These are phyloP conservation scores for Diaporthe ampelina DNA, from an alignment of 2,329 filamentous ascomycete genomes.

Conservation along the genomic window DNA sequence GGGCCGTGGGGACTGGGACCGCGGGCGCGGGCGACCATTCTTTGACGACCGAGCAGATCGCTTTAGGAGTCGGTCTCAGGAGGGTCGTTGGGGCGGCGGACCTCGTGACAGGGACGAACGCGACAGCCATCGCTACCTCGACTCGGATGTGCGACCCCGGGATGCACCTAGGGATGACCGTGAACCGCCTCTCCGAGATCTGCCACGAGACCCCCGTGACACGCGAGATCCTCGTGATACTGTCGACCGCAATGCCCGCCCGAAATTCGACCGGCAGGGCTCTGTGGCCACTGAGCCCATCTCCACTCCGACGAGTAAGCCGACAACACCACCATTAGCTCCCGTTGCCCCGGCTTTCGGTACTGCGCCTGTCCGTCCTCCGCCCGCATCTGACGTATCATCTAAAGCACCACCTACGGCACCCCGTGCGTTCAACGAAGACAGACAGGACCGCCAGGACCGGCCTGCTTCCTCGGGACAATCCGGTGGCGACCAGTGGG, in stretches of 20 bases:
- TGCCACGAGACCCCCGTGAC: slow-evolving; percentile 63
- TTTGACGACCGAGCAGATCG: slow-evolving; percentile 73
- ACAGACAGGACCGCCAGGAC: slow-evolving; percentile 67
- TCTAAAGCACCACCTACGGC: slow-evolving; percentile 66
- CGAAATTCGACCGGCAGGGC: slow-evolving; percentile 63
- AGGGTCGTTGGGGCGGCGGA: slow-evolving; percentile 66
- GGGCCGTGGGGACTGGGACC: slow-evolving; percentile 61
- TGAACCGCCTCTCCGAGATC: slow-evolving; percentile 58
- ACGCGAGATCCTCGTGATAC: slow-evolving; percentile 60
- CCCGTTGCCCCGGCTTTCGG: slow-evolving; percentile 72
- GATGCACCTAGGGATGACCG: slow-evolving; percentile 63
- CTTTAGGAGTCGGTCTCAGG: slow-evolving; percentile 77
- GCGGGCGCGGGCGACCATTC: slow-evolving; percentile 63
- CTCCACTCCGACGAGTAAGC: slow-evolving; percentile 56
- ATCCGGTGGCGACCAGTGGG: slow-evolving; percentile 53
- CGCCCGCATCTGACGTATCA: slow-evolving; percentile 45
- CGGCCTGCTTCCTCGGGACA: slow-evolving; percentile 61
- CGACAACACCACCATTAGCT: slow-evolving; percentile 69
- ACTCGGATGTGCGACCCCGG: slow-evolving; percentile 53
- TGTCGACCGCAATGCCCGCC: slow-evolving; percentile 59
- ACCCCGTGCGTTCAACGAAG: slow-evolving; percentile 64
- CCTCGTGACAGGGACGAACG: slow-evolving; percentile 61
- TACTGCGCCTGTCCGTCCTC: slow-evolving; percentile 64
- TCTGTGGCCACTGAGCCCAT: slow-evolving; percentile 63
- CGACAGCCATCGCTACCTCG: slow-evolving; percentile 55